These are phyloP conservation scores for Teratosphaeria viscida DNA, from an alignment of 2,329 filamentous ascomycete genomes.

Conservation along the genomic window DNA sequence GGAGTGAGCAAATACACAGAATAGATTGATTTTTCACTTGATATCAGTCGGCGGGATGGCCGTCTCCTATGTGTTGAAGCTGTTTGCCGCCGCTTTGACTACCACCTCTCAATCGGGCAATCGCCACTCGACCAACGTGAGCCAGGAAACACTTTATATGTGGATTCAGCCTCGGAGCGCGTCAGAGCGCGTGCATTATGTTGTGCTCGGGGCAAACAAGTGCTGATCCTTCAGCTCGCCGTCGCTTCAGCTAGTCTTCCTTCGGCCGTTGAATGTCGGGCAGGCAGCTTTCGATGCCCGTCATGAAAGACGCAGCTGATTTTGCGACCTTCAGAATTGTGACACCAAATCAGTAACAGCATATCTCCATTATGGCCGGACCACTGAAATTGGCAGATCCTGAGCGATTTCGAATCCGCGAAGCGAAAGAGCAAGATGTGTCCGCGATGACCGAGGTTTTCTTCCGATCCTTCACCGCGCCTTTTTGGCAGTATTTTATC, in stretches of 20 bases:
- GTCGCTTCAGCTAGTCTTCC: neutral
- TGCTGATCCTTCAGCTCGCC: neutral
- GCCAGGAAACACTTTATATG: no score
- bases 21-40: neutral
- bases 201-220: neutral
- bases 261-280: neutral
- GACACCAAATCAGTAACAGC: neutral
- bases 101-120: no score
- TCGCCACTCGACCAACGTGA: no score
- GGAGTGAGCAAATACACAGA: no score
- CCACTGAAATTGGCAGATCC: neutral
- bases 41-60: neutral
- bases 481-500: constrained; percentile 8
- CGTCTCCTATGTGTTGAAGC: no score
- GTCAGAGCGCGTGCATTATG: neutral
- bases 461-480: constrained; percentile 10
- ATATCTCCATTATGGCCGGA: neutral
- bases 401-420: constrained; percentile 5
- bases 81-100: no score
- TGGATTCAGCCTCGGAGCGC: neutral
- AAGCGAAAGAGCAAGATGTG: constrained; percentile 6
- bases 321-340: neutral
- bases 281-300: neutral
- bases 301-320: neutral
- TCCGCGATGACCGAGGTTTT: constrained; percentile 7